Evolutionary conservation across 306 rosid species (phyloP).

Genomic region (Arachis stenosperma): DNA sequence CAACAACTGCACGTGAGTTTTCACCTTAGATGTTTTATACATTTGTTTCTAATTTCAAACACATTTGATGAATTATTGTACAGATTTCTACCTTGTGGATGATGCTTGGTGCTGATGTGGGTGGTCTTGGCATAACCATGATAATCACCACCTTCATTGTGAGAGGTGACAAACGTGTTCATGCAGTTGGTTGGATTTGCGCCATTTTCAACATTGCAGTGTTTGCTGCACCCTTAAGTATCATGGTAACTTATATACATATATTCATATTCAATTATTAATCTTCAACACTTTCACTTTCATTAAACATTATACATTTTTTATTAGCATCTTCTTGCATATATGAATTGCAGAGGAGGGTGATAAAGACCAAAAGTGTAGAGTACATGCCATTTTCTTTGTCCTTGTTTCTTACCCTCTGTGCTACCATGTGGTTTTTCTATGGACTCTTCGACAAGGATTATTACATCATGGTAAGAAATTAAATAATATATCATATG

Average conservation of each 20-base stretch:
- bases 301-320: too few species aligned
- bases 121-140: constrained; percentile 46
- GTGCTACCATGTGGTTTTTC: constrained; percentile 73
- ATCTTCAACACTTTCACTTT: too few species aligned
- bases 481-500: not conserved
- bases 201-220: constrained; percentile 70
- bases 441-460: constrained; percentile 63
- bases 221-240: constrained; percentile 75
- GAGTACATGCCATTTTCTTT: constrained; percentile 72
- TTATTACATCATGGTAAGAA: constrained; percentile 64
- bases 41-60: not conserved
- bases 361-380: constrained; percentile 65
- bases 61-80: constrained; percentile 27
- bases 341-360: constrained; percentile 64
- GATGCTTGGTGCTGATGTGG: constrained; percentile 45
- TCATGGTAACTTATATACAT: constrained; percentile 50
- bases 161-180: constrained; percentile 39
- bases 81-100: constrained; percentile 51
- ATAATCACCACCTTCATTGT: constrained; percentile 40
- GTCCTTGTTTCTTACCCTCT: constrained; percentile 61
- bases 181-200: constrained; percentile 60
- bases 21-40: not conserved
- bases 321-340: constrained; percentile 9
- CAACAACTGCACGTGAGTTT: not conserved
- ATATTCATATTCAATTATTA: not conserved